Evolutionary conservation across 1,284 basidiomycete genomes (phyloP).

Genomic region (Porogramme epimiltina): DNA sequence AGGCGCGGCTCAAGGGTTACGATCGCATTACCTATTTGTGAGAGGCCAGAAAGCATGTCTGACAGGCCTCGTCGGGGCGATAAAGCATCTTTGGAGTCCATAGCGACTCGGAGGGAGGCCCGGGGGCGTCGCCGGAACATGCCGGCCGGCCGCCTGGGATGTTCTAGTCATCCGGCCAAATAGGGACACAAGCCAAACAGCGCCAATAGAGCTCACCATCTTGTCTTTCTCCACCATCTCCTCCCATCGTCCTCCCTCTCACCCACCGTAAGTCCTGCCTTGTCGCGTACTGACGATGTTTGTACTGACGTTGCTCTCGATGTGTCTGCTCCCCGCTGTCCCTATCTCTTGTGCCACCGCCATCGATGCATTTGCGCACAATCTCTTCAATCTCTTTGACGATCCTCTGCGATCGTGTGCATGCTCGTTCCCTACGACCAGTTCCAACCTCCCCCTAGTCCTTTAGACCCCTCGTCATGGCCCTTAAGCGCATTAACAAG

Average conservation of each 20-base stretch:
- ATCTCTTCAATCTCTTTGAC: constrained; percentile 25
- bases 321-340: constrained; percentile 2
- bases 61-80: too few species aligned
- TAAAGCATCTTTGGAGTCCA: too few species aligned
- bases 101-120: background rate
- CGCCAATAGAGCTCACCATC: constrained; percentile 20
- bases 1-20: too few species aligned
- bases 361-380: constrained; percentile 16
- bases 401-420: constrained; percentile 30
- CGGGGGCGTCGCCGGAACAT: constrained; percentile 13
- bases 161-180: constrained; percentile 29
- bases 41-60: too few species aligned
- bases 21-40: too few species aligned
- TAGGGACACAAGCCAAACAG: constrained; percentile 28
- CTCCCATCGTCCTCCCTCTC: constrained; percentile 20
- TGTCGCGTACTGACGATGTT: background rate
- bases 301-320: constrained; percentile 3
- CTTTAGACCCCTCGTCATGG: constrained; percentile 59
- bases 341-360: constrained; percentile 1
- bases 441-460: constrained; percentile 29
- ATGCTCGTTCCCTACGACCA: constrained; percentile 1
- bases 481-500: constrained; percentile 99
- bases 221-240: constrained; percentile 29
- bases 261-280: constrained; percentile 20
- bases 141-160: constrained; percentile 20